phyloP scores from a whole-genome alignment of 768 basidiomycete genomes.

The Boletales sp. region DNA sequence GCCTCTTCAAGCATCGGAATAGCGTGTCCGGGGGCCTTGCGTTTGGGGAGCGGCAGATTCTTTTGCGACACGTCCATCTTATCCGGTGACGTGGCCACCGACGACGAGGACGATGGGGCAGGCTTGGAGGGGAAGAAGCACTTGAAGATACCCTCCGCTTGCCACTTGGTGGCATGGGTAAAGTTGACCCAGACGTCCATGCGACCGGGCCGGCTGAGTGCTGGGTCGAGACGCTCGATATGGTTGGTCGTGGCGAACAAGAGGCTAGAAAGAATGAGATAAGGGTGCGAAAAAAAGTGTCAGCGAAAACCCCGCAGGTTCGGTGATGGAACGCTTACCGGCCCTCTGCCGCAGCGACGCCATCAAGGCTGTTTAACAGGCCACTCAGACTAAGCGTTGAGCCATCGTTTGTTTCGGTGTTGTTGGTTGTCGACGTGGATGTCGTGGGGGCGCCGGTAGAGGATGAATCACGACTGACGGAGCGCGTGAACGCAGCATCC shows the following conservation, averaged over 20 bases:
- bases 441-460: constrained; percentile 73
- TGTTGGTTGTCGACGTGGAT: constrained; percentile 38
- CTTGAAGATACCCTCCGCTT: constrained; percentile 90
- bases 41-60: constrained; percentile 65
- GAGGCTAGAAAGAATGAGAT: constrained; percentile 42
- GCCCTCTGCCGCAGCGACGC: constrained; percentile 82
- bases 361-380: constrained; percentile 80
- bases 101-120: constrained; percentile 8
- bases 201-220: constrained; percentile 81
- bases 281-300: constrained; percentile 10
- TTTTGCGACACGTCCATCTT: constrained; percentile 52
- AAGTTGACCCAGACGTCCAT: constrained; percentile 95
- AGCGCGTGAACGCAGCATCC: constrained; percentile 87
- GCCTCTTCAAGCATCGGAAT: constrained; percentile 71
- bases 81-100: constrained; percentile 13
- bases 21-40: constrained; percentile 52
- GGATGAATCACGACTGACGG: constrained; percentile 73
- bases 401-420: constrained; percentile 58
- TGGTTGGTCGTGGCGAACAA: constrained; percentile 94
- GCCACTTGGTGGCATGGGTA: constrained; percentile 88
- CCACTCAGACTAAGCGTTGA: constrained; percentile 85
- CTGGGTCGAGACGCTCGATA: constrained; percentile 88
- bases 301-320: constrained; percentile 12
- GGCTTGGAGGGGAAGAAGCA: constrained; percentile 82
- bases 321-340: constrained; percentile 48